Percentiles rank a stretch among this genome's conserved stretches.
These are phyloP conservation scores for Suillus decipiens DNA, from an alignment of 768 basidiomycete species.

Conservation along the genomic window DNA sequence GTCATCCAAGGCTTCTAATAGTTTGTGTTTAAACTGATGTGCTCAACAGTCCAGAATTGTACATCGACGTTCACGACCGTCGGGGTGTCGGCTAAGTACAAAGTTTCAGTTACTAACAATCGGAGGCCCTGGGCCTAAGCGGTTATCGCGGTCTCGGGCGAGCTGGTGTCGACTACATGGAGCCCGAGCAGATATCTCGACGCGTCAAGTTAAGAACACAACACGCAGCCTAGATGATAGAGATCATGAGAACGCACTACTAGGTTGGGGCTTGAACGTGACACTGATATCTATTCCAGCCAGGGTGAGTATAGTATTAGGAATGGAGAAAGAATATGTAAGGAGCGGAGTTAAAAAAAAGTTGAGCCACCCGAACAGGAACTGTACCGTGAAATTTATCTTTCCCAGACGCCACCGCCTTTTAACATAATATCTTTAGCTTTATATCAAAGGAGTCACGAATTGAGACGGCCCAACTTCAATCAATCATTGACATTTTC, in stretches of 20 bases:
- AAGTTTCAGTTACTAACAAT: not conserved
- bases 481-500: not conserved
- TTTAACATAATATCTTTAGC: not conserved
- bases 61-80: not conserved
- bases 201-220: not conserved
- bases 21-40: not conserved
- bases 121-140: not conserved
- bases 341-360: not conserved
- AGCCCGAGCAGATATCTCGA: not conserved
- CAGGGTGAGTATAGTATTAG: not conserved
- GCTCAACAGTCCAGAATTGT: not conserved
- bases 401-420: not conserved
- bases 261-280: not conserved
- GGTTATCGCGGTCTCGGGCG: not conserved
- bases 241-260: not conserved
- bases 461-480: not conserved
- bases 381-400: not conserved
- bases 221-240: not conserved
- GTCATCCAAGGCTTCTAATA: not conserved
- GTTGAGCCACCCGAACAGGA: not conserved
- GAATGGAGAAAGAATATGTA: not conserved
- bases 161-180: not conserved
- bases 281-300: not conserved
- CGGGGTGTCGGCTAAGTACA: not conserved
- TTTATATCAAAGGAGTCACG: not conserved